These are phyloP conservation scores for Trichodelitschia bisporula DNA, from an alignment of 495 filamentous ascomycete species.

Conservation along the genomic window DNA sequence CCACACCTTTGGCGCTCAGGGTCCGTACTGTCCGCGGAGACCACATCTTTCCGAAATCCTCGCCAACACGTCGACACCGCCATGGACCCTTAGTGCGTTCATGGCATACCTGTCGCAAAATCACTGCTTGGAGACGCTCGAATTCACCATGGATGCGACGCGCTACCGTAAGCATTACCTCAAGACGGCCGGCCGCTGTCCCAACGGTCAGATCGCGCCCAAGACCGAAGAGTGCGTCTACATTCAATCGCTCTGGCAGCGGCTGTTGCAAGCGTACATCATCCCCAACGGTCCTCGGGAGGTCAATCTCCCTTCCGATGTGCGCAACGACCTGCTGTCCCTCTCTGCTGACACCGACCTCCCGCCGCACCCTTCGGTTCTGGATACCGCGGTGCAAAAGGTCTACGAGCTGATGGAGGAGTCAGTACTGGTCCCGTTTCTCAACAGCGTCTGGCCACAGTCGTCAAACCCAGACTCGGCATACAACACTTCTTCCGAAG, in stretches of 20 bases:
- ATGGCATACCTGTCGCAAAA: constrained; percentile 96
- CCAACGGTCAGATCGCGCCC: constrained; percentile 17
- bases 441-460: constrained; percentile 26
- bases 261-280: constrained; percentile 49
- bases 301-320: constrained; percentile 73
- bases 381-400: constrained; percentile 76
- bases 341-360: constrained; percentile 22
- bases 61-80: constrained; percentile 61
- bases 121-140: constrained; percentile 87
- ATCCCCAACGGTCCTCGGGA: constrained; percentile 58
- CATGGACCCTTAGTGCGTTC: constrained; percentile 84
- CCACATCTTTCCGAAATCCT: constrained; percentile 76
- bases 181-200: constrained; percentile 23
- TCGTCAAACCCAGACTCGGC: constrained; percentile 6
- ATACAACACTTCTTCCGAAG: constrained; percentile 7
- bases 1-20: constrained; percentile 12
- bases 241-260: constrained; percentile 46
- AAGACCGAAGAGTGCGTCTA: constrained; percentile 38
- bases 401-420: constrained; percentile 95
- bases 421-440: constrained; percentile 64
- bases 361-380: constrained; percentile 50
- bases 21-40: constrained; percentile 43
- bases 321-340: constrained; percentile 55
- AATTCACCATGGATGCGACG: constrained; percentile 89
- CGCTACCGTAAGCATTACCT: constrained; percentile 63